Evolutionary conservation across 2,329 filamentous ascomycete genomes (phyloP), one percentile per base, ranked within the genome.

Genomic region (Xylaria sp.): DNA sequence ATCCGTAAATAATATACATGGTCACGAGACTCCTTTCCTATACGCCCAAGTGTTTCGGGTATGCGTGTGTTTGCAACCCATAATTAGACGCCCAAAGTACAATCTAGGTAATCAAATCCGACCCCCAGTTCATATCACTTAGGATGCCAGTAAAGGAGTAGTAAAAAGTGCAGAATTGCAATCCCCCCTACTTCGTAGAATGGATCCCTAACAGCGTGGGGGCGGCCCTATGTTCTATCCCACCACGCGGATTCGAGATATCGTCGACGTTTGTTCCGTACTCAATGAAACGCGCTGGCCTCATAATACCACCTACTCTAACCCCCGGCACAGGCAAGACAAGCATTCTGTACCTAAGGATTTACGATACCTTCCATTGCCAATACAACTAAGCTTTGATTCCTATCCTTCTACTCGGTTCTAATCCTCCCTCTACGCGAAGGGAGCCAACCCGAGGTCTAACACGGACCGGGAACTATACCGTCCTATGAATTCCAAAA

Each of bases 121-220:
- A 27, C 24, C 24, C 24, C 24, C 24, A 27, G 4, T 4, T 27
- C 24, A 27, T 27, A 27, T 27, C 24, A 2, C 24, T 2, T 27
- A 27, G 24, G 24, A 27, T 27, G 24, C 4, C 4, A 27, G 24
- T 27, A 27, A 27, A 27, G 24, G 24, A 27, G 24, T 27, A 27
- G 94, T 94, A 94, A 86, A 98, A 97, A 82, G 93, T 98, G 78
- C 96, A 98, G 89, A 97, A 92, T 92, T 98, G 98, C 92, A 99
- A 99, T 91, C 92, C 93, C 67, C 93, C 93, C 75, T 99, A 98
- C 91, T 99, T 99, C 82, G 96, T 99, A 77, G 96, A 99, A 88
- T 99, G 96, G 96, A 99, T 99, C 79, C 96, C 96, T 85, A 98
- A 99, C 92, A 99, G 99, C 87, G 94, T 99, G 80, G 96, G 98